Conservation (phyloP, 768 basidiomycete genomes). For the Kwoniella bestiolae region DNA sequence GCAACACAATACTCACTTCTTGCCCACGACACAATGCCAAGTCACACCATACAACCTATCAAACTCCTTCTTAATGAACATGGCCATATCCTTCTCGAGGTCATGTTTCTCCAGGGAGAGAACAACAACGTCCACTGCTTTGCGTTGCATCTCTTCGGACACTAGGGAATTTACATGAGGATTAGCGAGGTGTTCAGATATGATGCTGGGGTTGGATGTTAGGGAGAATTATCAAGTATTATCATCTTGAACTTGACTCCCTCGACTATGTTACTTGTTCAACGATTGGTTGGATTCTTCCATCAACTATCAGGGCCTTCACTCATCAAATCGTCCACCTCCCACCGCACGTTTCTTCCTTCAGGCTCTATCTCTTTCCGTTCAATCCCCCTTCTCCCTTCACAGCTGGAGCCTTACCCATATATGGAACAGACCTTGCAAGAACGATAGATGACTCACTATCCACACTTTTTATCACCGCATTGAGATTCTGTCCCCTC, state of each 20-base stretch:
- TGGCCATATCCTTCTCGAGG: constrained; percentile 98
- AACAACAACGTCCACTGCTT: constrained; percentile 83
- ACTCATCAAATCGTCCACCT: too few relatives aligned
- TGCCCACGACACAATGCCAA: constrained; percentile 98
- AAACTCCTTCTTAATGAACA: constrained; percentile 97
- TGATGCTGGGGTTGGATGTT: too few relatives aligned
- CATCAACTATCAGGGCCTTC: too few relatives aligned
- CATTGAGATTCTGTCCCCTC: constrained; percentile 61
- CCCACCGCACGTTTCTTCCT: too few relatives aligned
- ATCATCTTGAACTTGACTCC: too few relatives aligned
- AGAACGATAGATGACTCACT: constrained; percentile 57
- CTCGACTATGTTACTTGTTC: too few relatives aligned
- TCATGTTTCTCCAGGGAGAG: constrained; percentile 85
- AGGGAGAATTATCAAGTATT: too few relatives aligned
- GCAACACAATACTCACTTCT: constrained; percentile 64
- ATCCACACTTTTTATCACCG: constrained; percentile 94
- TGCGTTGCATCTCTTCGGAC: constrained; percentile 95
- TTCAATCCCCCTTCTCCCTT: background rate
- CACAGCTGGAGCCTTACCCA: background rate
- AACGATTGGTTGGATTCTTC: too few relatives aligned
- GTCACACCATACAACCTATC: constrained; percentile 89
- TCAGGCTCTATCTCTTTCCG: too few relatives aligned
- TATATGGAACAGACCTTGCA: too few relatives aligned
- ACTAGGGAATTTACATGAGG: constrained; percentile 55
- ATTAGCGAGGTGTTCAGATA: too few relatives aligned